Evolutionary conservation across 257 asterid genomes (phyloP).

Genomic region (Solanum megistacrolobum): DNA sequence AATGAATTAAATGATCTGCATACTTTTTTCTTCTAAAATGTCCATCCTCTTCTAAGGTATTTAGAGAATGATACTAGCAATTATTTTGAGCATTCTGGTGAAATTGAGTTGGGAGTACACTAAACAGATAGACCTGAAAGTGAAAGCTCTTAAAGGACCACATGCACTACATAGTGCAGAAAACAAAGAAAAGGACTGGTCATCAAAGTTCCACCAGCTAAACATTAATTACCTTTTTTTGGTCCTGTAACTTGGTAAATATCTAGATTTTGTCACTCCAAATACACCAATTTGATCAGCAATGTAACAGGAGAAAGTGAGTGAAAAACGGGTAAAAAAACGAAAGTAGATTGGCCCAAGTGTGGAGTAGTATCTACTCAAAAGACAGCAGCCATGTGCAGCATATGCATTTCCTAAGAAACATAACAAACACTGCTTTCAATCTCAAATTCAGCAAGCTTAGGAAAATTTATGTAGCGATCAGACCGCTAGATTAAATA

Average conservation of each 20-base stretch:
- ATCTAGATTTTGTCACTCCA: not conserved
- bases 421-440: not conserved
- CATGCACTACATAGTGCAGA: constrained; percentile 21
- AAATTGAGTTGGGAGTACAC: not conserved
- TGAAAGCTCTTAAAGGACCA: constrained; percentile 24
- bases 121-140: constrained; percentile 17
- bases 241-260: not conserved
- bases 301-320: not conserved
- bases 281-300: not conserved
- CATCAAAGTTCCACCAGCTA: not conserved
- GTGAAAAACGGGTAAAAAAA: not conserved
- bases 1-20: not conserved
- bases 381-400: not conserved
- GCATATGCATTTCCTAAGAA: not conserved
- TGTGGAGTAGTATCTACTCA: not conserved
- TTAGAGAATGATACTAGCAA: not conserved
- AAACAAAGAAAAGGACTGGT: constrained; percentile 24
- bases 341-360: not conserved
- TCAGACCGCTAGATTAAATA: not conserved
- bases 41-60: not conserved
- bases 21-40: not conserved
- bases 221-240: not conserved
- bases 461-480: not conserved
- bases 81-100: not conserved
- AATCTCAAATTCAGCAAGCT: not conserved